A percentile compares a stretch with the other conserved stretches of the same genome.
These are phyloP conservation scores for Clavispora carvajalis DNA, from an alignment of 805 yeast species.

Conservation along the genomic window DNA sequence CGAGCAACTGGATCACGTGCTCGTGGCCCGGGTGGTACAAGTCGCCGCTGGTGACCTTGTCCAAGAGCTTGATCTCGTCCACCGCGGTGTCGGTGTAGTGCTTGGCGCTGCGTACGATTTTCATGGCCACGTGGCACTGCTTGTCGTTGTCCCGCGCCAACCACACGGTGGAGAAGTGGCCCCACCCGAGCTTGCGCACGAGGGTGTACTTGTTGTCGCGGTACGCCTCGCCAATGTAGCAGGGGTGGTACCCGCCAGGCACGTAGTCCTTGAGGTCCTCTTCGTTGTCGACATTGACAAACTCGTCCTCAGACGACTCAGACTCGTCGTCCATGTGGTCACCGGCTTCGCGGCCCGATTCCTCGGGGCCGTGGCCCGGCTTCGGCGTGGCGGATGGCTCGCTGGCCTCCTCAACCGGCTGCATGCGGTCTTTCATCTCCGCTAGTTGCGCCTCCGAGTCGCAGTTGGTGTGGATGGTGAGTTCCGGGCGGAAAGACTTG, in stretches of 20 bases:
- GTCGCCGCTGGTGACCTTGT: conserved; percentile 55
- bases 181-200: conserved; percentile 63
- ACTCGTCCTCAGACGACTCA: conserved; percentile 19
- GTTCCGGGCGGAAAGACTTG: conserved; percentile 31
- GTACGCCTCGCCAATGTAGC: conserved; percentile 49
- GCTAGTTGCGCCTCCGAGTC: conserved; percentile 15
- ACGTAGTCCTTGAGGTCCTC: conserved; percentile 51
- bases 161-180: conserved; percentile 73
- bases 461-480: conserved; percentile 33
- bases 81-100: conserved; percentile 58
- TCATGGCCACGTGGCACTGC: conserved; percentile 60
- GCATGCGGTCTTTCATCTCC: conserved; percentile 14
- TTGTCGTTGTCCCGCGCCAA: conserved; percentile 47
- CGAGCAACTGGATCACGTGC: conserved; percentile 49
- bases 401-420: conserved; percentile 9
- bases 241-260: conserved; percentile 64
- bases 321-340: conserved; percentile 13
- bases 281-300: conserved; percentile 28
- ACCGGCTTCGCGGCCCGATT: conserved; percentile 3
- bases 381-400: neutral
- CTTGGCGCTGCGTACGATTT: conserved; percentile 51
- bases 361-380: neutral
- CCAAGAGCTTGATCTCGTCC: conserved; percentile 64
- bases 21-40: conserved; percentile 36
- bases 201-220: conserved; percentile 35